Evolutionary conservation across 768 basidiomycete genomes (phyloP).

Genomic region (Suillus bovinus): DNA sequence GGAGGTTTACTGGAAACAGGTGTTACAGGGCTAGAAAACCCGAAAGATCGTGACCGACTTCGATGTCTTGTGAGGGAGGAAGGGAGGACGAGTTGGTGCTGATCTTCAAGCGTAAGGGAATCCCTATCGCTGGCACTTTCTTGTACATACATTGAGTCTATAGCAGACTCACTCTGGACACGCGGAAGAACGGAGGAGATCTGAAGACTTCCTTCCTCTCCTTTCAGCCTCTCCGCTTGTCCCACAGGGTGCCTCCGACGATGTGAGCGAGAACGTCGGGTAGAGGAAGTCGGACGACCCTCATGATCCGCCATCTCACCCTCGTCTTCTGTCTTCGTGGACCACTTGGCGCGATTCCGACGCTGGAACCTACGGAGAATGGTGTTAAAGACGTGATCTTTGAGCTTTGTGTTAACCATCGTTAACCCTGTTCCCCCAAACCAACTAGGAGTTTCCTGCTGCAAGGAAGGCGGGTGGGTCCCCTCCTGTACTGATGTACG

Average conservation of each 20-base stretch:
- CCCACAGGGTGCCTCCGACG: slow-evolving; percentile 19
- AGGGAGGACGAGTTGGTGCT: slow-evolving; percentile 24
- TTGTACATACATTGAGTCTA: slow-evolving; percentile 37
- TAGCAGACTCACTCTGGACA: slow-evolving; percentile 61
- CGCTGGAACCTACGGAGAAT: slow-evolving; percentile 75
- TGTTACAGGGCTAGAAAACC: slow-evolving; percentile 24
- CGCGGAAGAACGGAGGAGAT: slow-evolving; percentile 49
- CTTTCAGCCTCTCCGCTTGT: slow-evolving; percentile 38
- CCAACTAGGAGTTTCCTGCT: slow-evolving; percentile 45
- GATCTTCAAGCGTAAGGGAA: slow-evolving; percentile 27
- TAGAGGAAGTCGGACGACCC: slow-evolving; percentile 24
- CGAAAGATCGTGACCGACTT: slow-evolving; percentile 41
- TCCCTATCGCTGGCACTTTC: slow-evolving; percentile 47
- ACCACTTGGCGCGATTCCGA: slow-evolving; percentile 37
- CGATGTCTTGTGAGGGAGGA: slow-evolving; percentile 39
- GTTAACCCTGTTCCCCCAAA: slow-evolving; percentile 94
- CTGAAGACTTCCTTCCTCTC: slow-evolving; percentile 38
- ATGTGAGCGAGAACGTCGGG: slow-evolving; percentile 17
- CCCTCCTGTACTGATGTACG: slow-evolving; percentile 22
- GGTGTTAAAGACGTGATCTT: slow-evolving; percentile 93
- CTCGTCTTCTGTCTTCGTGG: slow-evolving; percentile 56
- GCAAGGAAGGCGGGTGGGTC: slow-evolving; percentile 37
- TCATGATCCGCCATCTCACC: slow-evolving; percentile 49
- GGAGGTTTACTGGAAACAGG: slow-evolving; percentile 30
- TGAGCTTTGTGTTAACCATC: slow-evolving; percentile 88